A percentile compares a stretch with the other conserved stretches of the same genome.
Conservation (phyloP, 257 asterid species). For the Nicotiana attenuata region DNA sequence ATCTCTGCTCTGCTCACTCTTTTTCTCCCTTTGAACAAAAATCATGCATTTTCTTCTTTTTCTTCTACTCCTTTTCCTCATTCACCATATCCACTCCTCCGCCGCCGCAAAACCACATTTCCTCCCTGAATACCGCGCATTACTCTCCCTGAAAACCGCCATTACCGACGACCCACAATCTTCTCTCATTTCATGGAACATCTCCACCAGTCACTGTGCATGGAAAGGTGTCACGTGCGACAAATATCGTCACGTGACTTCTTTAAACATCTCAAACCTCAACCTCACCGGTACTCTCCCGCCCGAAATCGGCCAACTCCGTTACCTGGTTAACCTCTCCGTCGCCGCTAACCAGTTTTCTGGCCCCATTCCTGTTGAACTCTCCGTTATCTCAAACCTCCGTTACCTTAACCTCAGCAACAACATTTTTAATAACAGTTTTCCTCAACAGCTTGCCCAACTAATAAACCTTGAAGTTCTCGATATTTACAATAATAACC, state of each 20-base stretch:
- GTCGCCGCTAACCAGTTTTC: constrained; percentile 50
- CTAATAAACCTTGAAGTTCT: constrained; percentile 53
- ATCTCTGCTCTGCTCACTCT: background rate
- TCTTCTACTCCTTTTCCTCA: constrained; percentile 31
- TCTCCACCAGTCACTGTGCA: constrained; percentile 49
- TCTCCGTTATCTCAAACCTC: constrained; percentile 47
- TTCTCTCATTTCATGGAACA: constrained; percentile 54
- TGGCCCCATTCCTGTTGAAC: constrained; percentile 57
- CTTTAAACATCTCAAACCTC: constrained; percentile 53
- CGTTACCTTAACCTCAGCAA: constrained; percentile 64
- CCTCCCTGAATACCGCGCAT: constrained; percentile 44
- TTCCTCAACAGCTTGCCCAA: constrained; percentile 46
- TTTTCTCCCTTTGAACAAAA: background rate
- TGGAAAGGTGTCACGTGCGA: constrained; percentile 86
- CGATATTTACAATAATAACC: constrained; percentile 72
- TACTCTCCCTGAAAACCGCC: constrained; percentile 64
- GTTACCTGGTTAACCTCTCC: constrained; percentile 46
- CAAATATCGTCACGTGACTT: constrained; percentile 51
- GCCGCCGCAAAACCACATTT: constrained; percentile 38
- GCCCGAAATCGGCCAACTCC: constrained; percentile 52
- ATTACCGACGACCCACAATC: constrained; percentile 61
- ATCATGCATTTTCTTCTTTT: constrained; percentile 5
- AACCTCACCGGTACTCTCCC: constrained; percentile 60
- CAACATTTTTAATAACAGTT: constrained; percentile 49
- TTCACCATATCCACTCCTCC: constrained; percentile 22